phyloP scores from a whole-genome alignment of 208 protist species.

The Wallacemonas collosoma region DNA sequence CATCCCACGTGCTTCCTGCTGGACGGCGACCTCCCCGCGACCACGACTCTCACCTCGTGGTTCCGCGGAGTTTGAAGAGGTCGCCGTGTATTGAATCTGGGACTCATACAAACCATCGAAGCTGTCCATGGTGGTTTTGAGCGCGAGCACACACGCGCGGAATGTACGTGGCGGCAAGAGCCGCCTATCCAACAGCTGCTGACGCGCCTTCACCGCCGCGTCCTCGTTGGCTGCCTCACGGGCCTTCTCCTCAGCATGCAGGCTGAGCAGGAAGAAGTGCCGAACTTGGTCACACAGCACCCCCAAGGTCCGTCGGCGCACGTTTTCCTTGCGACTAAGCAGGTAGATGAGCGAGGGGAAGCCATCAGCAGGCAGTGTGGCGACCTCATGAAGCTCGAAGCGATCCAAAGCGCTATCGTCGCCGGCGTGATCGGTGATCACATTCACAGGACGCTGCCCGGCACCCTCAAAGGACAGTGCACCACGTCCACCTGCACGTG shows the following conservation, averaged over 20 bases:
- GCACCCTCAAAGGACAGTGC: neutral
- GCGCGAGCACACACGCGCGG: conserved; percentile 15
- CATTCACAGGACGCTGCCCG: neutral
- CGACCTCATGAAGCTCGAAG: conserved; percentile 31
- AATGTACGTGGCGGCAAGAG: conserved; percentile 9
- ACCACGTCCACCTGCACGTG: neutral
- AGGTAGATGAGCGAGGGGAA: conserved; percentile 51
- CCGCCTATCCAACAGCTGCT: neutral
- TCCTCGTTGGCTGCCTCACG: neutral
- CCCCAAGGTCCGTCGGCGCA: neutral
- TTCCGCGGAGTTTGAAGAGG: too few relatives aligned
- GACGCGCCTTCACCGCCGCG: neutral
- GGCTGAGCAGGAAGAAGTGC: conserved; percentile 11
- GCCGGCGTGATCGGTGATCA: conserved; percentile 4
- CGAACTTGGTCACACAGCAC: conserved; percentile 9
- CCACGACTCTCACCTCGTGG: too few relatives aligned
- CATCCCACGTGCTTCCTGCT: neutral
- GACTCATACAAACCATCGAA: conserved; percentile 8
- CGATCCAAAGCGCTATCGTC: conserved; percentile 21
- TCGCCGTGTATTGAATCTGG: neutral
- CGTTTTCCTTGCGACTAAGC: conserved; percentile 16
- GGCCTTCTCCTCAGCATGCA: neutral
- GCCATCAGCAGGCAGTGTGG: conserved; percentile 44
- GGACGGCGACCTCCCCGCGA: too few relatives aligned
- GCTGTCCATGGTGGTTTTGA: conserved; percentile 18